Conservation (phyloP, 2,329 filamentous ascomycete genomes). For the Pezicula carpinea region DNA sequence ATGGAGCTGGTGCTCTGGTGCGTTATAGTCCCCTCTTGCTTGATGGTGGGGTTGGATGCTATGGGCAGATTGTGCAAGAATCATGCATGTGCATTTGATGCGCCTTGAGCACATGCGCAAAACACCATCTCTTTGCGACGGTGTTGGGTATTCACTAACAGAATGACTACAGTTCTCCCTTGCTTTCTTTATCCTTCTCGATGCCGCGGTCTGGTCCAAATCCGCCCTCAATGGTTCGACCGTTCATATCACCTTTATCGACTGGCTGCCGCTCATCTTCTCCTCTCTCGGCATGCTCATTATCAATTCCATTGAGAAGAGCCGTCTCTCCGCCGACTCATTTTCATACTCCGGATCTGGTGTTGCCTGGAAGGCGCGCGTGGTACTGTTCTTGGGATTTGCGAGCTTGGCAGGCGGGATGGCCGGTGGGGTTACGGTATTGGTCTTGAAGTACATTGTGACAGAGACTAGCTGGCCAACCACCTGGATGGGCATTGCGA, state of each 20-base stretch:
- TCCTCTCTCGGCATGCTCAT: constrained; percentile 64
- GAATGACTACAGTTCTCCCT: constrained; percentile 51
- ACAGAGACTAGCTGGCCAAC: constrained; percentile 53
- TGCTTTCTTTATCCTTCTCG: constrained; percentile 65
- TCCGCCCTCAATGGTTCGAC: constrained; percentile 49
- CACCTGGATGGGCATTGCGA: constrained; percentile 60
- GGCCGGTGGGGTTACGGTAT: constrained; percentile 64
- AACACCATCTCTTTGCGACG: neutral
- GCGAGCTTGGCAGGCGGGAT: constrained; percentile 61
- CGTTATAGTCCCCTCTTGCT: constrained; percentile 19
- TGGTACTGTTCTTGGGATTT: constrained; percentile 64
- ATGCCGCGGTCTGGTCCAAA: constrained; percentile 63
- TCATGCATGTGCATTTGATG: neutral
- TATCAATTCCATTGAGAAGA: constrained; percentile 67
- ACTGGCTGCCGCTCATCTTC: constrained; percentile 67
- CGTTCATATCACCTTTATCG: constrained; percentile 61
- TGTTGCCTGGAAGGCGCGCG: constrained; percentile 64
- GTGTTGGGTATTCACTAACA: constrained; percentile 6
- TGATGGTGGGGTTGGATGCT: neutral
- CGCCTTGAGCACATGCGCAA: neutral
- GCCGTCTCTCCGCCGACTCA: constrained; percentile 57
- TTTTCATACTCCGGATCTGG: constrained; percentile 59
- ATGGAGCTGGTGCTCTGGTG: constrained; percentile 58
- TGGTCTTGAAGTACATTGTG: constrained; percentile 62
- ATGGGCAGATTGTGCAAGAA: neutral